phyloP scores from a whole-genome alignment of 345 rosid genomes.

The Lumnitzera littorea region DNA sequence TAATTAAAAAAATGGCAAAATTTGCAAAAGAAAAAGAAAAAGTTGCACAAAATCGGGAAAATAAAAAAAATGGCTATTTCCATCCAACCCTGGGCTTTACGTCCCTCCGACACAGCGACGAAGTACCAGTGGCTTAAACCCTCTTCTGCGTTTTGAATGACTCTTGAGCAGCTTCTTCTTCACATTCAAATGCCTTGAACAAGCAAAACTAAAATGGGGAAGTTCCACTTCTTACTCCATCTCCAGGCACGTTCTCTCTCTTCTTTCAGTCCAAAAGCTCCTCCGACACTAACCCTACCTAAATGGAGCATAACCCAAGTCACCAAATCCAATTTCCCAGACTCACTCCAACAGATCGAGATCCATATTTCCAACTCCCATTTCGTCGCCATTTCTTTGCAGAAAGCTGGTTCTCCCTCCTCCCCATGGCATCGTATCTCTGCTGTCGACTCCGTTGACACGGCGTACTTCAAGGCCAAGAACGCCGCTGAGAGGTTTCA shows the following conservation, averaged over 20 bases:
- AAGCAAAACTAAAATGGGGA: too few relatives aligned
- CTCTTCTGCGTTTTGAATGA: too few relatives aligned
- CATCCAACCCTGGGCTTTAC: too few relatives aligned
- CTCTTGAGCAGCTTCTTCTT: too few relatives aligned
- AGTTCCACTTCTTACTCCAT: slow-evolving; percentile 1
- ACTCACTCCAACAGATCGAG: slow-evolving; percentile 38
- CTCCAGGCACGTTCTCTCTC: slow-evolving; percentile 37
- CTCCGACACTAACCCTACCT: background rate
- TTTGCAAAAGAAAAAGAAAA: too few relatives aligned
- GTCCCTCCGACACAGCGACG: too few relatives aligned
- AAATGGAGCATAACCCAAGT: slow-evolving; percentile 60
- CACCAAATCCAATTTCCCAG: slow-evolving; percentile 53
- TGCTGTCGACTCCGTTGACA: slow-evolving; percentile 55
- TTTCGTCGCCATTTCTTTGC: slow-evolving; percentile 62
- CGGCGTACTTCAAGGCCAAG: slow-evolving; percentile 67
- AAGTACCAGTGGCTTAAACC: too few relatives aligned
- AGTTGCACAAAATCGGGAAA: too few relatives aligned
- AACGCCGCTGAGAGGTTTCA: slow-evolving; percentile 67
- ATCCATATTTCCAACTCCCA: slow-evolving; percentile 51
- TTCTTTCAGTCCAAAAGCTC: slow-evolving; percentile 13
- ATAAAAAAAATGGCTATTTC: too few relatives aligned
- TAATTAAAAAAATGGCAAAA: too few relatives aligned
- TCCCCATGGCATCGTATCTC: slow-evolving; percentile 80
- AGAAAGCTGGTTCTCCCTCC: slow-evolving; percentile 62
- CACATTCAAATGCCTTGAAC: too few relatives aligned